These are phyloP conservation scores for Suillus subalutaceus DNA, from an alignment of 768 basidiomycete species.

Conservation along the genomic window DNA sequence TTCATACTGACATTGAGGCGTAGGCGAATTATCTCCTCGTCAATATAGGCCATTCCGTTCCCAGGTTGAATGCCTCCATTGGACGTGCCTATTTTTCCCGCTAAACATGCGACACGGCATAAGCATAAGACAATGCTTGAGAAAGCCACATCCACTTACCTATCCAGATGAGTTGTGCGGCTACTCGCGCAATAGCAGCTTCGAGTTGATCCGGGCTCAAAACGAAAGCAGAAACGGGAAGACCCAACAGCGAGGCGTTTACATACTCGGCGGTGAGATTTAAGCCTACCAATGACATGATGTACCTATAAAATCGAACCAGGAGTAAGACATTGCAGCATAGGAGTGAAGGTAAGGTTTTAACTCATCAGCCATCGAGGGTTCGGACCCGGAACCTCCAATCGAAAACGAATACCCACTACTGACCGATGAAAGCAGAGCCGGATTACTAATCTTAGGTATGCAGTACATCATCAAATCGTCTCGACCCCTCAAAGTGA, in stretches of 20 bases:
- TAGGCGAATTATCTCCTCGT: background rate
- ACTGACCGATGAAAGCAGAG: background rate
- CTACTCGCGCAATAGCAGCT: background rate
- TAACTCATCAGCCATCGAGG: background rate
- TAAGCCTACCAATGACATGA: constrained; percentile 5
- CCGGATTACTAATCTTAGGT: background rate
- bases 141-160: background rate
- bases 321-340: background rate
- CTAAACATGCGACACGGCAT: background rate
- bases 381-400: background rate
- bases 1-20: background rate
- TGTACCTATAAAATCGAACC: background rate
- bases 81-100: background rate
- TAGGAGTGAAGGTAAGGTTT: background rate
- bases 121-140: background rate
- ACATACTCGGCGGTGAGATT: background rate
- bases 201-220: background rate
- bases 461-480: background rate
- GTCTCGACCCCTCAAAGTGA: background rate
- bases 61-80: background rate
- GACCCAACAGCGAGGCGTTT: too few species aligned
- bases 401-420: background rate
- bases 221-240: background rate
- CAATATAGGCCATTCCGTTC: background rate
- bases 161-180: constrained; percentile 3